phyloP scores from a whole-genome alignment of 257 asterid genomes.

The Gentiana dahurica region DNA sequence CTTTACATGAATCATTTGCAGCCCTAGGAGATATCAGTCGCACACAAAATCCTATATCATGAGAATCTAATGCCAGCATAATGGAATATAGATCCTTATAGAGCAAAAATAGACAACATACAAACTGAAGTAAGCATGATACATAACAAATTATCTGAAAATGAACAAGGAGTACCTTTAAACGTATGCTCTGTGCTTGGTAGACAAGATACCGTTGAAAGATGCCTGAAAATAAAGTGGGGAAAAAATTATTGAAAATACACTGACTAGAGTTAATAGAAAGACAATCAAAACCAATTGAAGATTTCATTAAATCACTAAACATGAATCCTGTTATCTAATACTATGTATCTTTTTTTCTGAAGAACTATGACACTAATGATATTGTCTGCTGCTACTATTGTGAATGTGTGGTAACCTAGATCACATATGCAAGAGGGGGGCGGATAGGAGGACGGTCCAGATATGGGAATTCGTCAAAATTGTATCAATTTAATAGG shows the following conservation, averaged over 20 bases:
- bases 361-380: no score
- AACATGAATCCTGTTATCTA: no score
- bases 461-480: no score
- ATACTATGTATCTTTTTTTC: no score
- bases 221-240: constrained; percentile 32
- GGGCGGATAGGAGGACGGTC: no score
- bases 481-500: no score
- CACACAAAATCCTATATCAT: neutral
- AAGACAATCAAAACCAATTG: neutral
- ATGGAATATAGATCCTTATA: neutral
- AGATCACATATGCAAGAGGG: no score
- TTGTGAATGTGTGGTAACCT: no score
- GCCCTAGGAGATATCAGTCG: neutral
- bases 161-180: constrained; percentile 46
- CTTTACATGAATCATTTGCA: no score
- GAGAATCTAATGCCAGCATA: neutral
- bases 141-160: neutral
- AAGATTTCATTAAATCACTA: neutral
- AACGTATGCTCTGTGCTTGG: constrained; percentile 87
- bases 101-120: neutral
- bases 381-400: no score
- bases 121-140: neutral
- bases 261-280: neutral
- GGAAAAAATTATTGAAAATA: no score
- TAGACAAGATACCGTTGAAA: constrained; percentile 89